Base-by-base conservation (phyloP, 768 basidiomycete species). In the Dacryopinax primogenitus region DNA sequence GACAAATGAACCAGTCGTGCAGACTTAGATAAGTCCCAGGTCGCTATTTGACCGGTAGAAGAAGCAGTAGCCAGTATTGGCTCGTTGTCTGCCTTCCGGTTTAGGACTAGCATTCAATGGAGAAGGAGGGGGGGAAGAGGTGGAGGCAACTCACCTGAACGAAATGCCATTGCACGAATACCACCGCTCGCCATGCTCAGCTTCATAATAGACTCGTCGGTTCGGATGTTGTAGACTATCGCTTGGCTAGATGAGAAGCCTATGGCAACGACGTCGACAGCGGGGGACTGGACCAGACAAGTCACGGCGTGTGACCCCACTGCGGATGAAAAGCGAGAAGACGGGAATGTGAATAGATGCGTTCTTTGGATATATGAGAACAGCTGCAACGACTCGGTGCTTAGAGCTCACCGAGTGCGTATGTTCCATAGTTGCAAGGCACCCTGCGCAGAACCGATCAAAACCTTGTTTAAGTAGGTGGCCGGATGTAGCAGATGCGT, bases 381-480 rank as follows among this genome's bases (percentile, higher is more conserved):
- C 62, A 44, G 2, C 9, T 30, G 0, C 37, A 62, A 62, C 33
- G 15, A 58, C 28, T 33, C 58, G 47, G 26, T 28, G 21, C 23
- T 66, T 18, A 70, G 16, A 3, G 75, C 85, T 68, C 65, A 91
- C 91, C 83, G 82, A 12, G 92, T 86, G 7, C 86, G 81, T 68
- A 92, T 84, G 74, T 98, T 99, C 92, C 92, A 98, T n/a, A 99
- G 76, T 67, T 96, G 90, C 70, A 98, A 76, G 44, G 76, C 78
- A 2, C 96, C 96, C 73, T 93, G 81, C 65, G 77, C 81, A 70
- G 91, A 90, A 1, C 86, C 84, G 12, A 98, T 83, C 0, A 98
- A 79, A 0, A 98, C 80, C 77, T 99, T 99, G 79, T 99, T 98
- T 62, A 99, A 75, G 75, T 98, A 98, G 13, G 96, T 98, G 0